Evolutionary conservation across 1,284 basidiomycete species (phyloP).

Genomic region (Pascua sp.): DNA sequence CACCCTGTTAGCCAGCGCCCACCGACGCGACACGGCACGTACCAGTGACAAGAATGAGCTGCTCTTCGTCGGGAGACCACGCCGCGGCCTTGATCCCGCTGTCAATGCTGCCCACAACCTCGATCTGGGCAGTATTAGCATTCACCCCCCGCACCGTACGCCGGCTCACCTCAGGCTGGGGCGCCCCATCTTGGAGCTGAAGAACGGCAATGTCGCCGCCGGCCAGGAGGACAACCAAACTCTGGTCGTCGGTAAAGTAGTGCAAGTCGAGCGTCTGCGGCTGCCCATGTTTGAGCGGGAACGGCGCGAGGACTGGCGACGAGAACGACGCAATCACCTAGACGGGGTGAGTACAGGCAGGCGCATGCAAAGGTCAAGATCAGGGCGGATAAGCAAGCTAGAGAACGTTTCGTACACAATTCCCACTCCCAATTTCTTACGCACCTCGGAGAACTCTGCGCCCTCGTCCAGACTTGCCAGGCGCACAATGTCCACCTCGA

Average conservation of each 20-base stretch:
- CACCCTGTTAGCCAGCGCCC: background rate
- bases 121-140: conserved; percentile 50
- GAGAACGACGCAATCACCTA: conserved; percentile 33
- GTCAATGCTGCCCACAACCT: conserved; percentile 82
- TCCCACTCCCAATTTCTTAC: background rate
- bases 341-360: background rate
- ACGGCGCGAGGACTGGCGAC: conserved; percentile 34
- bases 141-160: too few relatives aligned
- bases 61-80: conserved; percentile 88
- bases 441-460: conserved; percentile 20
- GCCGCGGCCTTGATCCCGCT: conserved; percentile 74
- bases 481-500: conserved; percentile 63
- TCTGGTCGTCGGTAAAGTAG: conserved; percentile 63
- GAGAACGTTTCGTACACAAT: background rate
- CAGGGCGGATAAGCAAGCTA: too few relatives aligned
- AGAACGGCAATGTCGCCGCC: conserved; percentile 74
- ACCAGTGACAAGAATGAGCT: conserved; percentile 77
- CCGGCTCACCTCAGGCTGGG: conserved; percentile 52
- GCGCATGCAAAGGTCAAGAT: too few relatives aligned
- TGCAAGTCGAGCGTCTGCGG: conserved; percentile 61
- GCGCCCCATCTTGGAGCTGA: conserved; percentile 44
- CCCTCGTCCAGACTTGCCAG: conserved; percentile 35
- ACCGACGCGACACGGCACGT: conserved; percentile 5
- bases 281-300: conserved; percentile 27
- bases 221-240: conserved; percentile 62